Conservation (phyloP, 2,329 filamentous ascomycete species). For the Aspergillus sp. region DNA sequence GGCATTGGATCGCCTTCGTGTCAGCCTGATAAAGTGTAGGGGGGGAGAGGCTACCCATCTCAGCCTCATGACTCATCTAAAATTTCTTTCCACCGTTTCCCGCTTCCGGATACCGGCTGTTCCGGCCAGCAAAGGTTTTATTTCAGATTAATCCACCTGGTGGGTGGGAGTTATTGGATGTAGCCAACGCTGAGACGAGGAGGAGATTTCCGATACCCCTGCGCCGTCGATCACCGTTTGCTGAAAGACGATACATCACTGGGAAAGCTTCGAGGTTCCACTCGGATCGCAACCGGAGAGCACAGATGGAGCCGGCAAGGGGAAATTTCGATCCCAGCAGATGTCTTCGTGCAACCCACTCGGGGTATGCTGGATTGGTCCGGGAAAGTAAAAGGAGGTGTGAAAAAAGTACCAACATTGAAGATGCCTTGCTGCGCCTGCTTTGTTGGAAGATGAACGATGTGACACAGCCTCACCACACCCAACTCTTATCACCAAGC, state of each 20-base stretch:
- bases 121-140: neutral
- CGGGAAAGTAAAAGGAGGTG: neutral
- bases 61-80: neutral
- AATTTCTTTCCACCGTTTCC: neutral
- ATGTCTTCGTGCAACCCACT: neutral
- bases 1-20: neutral
- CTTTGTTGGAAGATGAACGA: neutral
- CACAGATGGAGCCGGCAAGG: neutral
- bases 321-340: neutral
- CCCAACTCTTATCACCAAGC: neutral
- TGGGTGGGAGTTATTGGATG: neutral
- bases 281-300: neutral
- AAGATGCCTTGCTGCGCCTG: neutral
- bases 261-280: neutral
- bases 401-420: neutral
- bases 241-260: neutral
- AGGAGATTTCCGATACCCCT: neutral
- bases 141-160: neutral
- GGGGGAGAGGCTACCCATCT: neutral
- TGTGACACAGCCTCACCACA: neutral
- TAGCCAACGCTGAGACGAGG: neutral
- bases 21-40: neutral
- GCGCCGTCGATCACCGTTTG: conserved; percentile 1
- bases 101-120: neutral
- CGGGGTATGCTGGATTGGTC: neutral